These are phyloP conservation scores for Apophysomyces elegans DNA, from an alignment of 371 early-diverging fungal genomes.

Conservation along the genomic window DNA sequence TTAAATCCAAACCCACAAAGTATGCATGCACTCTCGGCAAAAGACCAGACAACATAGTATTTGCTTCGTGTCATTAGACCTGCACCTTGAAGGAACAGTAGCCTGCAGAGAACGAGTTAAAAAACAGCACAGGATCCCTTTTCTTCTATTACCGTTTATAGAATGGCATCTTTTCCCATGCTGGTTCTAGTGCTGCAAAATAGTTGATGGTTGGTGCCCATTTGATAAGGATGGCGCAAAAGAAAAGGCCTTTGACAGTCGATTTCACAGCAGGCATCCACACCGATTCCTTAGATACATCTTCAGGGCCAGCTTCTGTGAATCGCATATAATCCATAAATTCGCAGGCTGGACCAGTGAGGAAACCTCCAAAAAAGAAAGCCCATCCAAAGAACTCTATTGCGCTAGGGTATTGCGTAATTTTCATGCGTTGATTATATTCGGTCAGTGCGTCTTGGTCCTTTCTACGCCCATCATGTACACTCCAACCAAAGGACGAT, in stretches of 20 bases:
- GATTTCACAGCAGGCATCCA: background rate
- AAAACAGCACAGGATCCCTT: background rate
- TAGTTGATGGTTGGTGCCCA: conserved; percentile 45
- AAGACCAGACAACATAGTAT: conserved; percentile 84
- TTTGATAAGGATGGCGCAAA: conserved; percentile 33
- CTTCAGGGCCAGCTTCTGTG: conserved; percentile 32
- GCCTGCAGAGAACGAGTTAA: conserved; percentile 22
- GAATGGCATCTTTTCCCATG: conserved; percentile 24
- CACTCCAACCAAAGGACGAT: conserved; percentile 81
- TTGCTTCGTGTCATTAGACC: conserved; percentile 71
- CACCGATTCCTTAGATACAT: background rate
- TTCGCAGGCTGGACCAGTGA: conserved; percentile 86
- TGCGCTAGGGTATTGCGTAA: conserved; percentile 62
- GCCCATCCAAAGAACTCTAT: conserved; percentile 83
- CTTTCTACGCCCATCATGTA: conserved; percentile 60
- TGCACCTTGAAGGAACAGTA: conserved; percentile 61
- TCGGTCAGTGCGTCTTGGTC: conserved; percentile 41
- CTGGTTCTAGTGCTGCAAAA: conserved; percentile 40
- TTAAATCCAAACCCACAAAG: conserved; percentile 81
- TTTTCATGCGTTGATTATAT: conserved; percentile 62
- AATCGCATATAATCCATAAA: conserved; percentile 68
- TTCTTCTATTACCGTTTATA: conserved; percentile 30
- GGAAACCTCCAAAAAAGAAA: conserved; percentile 81
- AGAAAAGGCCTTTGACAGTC: conserved; percentile 40
- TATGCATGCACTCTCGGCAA: conserved; percentile 82